A percentile compares a stretch with the other conserved stretches of the same genome.
Evolutionary conservation across 208 protist species (phyloP).

Genomic region (Polymyxa betae): DNA sequence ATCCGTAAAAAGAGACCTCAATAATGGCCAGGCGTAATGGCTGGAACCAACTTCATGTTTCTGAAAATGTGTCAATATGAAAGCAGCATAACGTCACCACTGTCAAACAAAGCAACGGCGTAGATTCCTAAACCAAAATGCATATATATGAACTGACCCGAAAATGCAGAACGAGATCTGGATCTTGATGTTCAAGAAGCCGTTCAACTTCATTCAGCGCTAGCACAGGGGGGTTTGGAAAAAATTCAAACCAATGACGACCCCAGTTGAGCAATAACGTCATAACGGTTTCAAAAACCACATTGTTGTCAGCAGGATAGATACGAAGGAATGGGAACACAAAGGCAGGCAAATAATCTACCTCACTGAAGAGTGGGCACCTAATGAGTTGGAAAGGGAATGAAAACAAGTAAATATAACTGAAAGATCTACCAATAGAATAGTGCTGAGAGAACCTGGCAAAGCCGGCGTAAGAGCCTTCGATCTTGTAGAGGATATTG

Average conservation of each 20-base stretch:
- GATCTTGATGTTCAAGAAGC: neutral
- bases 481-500: slow-evolving; percentile 49
- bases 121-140: neutral
- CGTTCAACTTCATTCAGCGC: slow-evolving; percentile 28
- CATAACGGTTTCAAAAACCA: slow-evolving; percentile 54
- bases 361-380: slow-evolving; percentile 50
- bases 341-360: slow-evolving; percentile 56
- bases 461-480: slow-evolving; percentile 41
- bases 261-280: slow-evolving; percentile 58
- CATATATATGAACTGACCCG: neutral
- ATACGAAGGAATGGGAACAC: slow-evolving; percentile 58
- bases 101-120: too few species aligned
- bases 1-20: neutral
- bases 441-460: slow-evolving; percentile 43
- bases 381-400: neutral
- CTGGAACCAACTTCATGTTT: neutral
- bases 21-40: slow-evolving; percentile 10
- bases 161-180: neutral
- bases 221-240: slow-evolving; percentile 59
- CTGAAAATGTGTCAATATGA: neutral
- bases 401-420: neutral
- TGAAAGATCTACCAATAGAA: slow-evolving; percentile 54
- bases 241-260: slow-evolving; percentile 57
- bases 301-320: slow-evolving; percentile 31
- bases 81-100: too few species aligned